phyloP scores from a whole-genome alignment of 768 basidiomycete genomes.

The Boletus sp. region DNA sequence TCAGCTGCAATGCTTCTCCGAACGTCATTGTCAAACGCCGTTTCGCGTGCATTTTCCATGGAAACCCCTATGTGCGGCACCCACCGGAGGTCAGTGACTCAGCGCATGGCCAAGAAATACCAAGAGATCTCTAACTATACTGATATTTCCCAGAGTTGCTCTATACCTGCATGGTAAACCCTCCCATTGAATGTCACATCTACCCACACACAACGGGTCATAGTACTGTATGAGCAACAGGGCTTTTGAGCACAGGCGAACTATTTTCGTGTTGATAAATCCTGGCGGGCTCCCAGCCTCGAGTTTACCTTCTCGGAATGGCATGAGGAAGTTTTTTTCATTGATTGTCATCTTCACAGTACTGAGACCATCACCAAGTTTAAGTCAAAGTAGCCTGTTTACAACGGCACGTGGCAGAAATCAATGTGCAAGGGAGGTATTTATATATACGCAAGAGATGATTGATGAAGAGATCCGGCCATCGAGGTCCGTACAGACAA shows the following conservation, averaged over 20 bases:
- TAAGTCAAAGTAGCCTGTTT: background rate
- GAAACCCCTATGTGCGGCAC: conserved; percentile 5
- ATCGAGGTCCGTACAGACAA: background rate
- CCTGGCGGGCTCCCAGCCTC: background rate
- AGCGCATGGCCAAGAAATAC: background rate
- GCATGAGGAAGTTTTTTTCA: background rate
- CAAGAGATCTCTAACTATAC: background rate
- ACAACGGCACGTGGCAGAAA: background rate
- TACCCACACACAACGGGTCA: conserved; percentile 2
- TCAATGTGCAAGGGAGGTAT: background rate
- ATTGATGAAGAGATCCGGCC: conserved; percentile 1
- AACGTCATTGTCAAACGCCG: background rate
- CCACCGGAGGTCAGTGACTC: background rate
- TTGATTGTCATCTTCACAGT: conserved; percentile 3
- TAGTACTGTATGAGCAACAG: background rate
- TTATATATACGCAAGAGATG: background rate
- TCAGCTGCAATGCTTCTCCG: background rate
- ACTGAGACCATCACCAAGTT: conserved; percentile 2
- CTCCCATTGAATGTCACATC: background rate
- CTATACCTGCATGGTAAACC: background rate
- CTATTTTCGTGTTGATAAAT: background rate
- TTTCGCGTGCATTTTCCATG: conserved; percentile 6
- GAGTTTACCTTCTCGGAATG: background rate
- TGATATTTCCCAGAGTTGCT: conserved; percentile 9
- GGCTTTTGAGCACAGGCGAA: background rate